Percentiles rank a stretch among this genome's conserved stretches.
Conservation (phyloP, 345 rosid species). For the Arabis alpina region DNA sequence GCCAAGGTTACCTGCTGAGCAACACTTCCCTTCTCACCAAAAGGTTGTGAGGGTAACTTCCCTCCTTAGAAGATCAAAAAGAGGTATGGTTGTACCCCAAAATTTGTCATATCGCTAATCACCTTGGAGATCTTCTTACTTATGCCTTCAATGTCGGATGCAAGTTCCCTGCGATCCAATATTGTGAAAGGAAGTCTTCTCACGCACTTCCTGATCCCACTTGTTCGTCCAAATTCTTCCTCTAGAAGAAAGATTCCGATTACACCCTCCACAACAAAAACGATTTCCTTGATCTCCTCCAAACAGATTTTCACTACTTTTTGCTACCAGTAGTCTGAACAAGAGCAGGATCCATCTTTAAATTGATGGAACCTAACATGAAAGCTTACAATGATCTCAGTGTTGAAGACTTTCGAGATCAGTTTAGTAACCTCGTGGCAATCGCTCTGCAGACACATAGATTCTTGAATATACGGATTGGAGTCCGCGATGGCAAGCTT, state of each 20-base stretch:
- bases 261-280: slow-evolving; percentile 38
- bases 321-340: slow-evolving; percentile 75
- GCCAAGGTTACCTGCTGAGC: too few relatives aligned
- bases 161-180: neutral
- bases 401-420: slow-evolving; percentile 61
- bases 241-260: slow-evolving; percentile 35
- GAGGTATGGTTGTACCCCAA: too few relatives aligned
- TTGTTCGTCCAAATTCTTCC: neutral
- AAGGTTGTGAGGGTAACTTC: too few relatives aligned
- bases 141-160: slow-evolving; percentile 10
- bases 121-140: slow-evolving; percentile 35
- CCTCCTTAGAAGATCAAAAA: too few relatives aligned
- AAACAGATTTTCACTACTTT: slow-evolving; percentile 27
- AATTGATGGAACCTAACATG: slow-evolving; percentile 79
- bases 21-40: too few relatives aligned
- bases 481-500: slow-evolving; percentile 60
- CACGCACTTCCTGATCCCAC: neutral
- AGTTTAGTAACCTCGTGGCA: slow-evolving; percentile 74
- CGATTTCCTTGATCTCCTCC: slow-evolving; percentile 36
- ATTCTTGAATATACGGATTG: slow-evolving; percentile 75
- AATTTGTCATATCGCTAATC: neutral
- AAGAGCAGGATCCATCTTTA: slow-evolving; percentile 71
- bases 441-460: slow-evolving; percentile 71
- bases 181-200: neutral
- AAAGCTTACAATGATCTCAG: slow-evolving; percentile 76